These are phyloP conservation scores for Calonectria leucothoes DNA, from an alignment of 2,329 filamentous ascomycete genomes.

Conservation along the genomic window DNA sequence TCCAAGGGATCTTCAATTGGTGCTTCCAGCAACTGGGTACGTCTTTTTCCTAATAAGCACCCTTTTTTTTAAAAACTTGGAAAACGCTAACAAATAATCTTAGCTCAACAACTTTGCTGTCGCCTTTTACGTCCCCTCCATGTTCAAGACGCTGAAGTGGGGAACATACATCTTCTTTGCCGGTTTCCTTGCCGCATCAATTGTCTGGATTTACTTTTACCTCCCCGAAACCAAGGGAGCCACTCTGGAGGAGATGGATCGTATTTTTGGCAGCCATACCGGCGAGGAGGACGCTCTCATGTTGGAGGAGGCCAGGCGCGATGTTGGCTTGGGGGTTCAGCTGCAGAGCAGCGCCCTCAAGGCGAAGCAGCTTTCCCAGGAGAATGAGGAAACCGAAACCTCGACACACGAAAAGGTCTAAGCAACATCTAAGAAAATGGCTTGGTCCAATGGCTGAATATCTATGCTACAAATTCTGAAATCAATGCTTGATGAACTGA, in stretches of 20 bases:
- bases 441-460: background rate
- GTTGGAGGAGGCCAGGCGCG: conserved; percentile 34
- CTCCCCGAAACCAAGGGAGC: conserved; percentile 67
- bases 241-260: conserved; percentile 66
- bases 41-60: background rate
- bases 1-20: conserved; percentile 57
- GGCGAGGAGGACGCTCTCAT: conserved; percentile 40
- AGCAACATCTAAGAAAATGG: background rate
- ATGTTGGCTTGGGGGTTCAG: conserved; percentile 36
- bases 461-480: background rate
- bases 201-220: conserved; percentile 61
- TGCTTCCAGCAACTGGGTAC: conserved; percentile 56
- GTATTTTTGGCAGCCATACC: conserved; percentile 57
- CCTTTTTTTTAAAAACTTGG: background rate
- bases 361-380: conserved; percentile 33
- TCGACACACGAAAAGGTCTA: conserved; percentile 31
- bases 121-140: conserved; percentile 57
- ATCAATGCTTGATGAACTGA: background rate
- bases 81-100: background rate
- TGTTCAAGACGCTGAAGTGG: conserved; percentile 51
- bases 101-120: conserved; percentile 59
- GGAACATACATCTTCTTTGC: conserved; percentile 70
- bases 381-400: conserved; percentile 28
- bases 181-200: conserved; percentile 57
- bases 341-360: conserved; percentile 29